Conservation (phyloP, 306 rosid genomes). For the Trichosanthes cucumerina region DNA sequence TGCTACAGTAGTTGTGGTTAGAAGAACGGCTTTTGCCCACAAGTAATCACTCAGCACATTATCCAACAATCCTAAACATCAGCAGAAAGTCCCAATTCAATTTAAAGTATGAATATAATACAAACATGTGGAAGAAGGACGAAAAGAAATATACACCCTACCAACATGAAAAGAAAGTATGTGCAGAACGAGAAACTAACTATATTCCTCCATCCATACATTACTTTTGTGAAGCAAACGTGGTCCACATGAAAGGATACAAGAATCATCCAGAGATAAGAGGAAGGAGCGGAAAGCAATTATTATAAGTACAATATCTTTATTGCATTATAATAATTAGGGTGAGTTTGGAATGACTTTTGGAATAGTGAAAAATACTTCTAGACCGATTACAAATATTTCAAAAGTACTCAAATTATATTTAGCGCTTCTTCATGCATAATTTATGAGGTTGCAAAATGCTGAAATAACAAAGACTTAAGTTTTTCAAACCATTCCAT, state of each 20-base stretch:
- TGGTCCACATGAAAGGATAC: neutral
- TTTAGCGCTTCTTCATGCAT: neutral
- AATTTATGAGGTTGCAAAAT: neutral
- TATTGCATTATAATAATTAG: neutral
- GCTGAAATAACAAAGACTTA: neutral
- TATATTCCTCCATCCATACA: neutral
- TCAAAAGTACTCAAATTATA: neutral
- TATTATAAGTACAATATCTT: neutral
- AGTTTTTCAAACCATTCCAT: neutral
- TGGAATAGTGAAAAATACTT: neutral
- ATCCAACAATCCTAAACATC: slow-evolving; percentile 63
- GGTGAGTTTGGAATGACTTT: neutral
- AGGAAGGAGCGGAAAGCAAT: neutral
- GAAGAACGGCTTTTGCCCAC: slow-evolving; percentile 98
- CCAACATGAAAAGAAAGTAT: neutral
- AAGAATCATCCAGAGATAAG: neutral
- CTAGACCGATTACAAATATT: neutral
- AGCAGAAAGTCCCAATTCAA: neutral
- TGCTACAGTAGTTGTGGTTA: slow-evolving; percentile 90
- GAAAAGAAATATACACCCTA: neutral
- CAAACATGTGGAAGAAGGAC: neutral
- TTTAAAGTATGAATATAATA: neutral
- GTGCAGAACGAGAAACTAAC: neutral
- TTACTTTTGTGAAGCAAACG: neutral
- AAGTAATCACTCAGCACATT: slow-evolving; percentile 89